Percentiles rank a stretch among this genome's conserved stretches.
These are phyloP conservation scores for Verticillium dahliae DNA, from an alignment of 2,329 filamentous ascomycete species.

Conservation along the genomic window DNA sequence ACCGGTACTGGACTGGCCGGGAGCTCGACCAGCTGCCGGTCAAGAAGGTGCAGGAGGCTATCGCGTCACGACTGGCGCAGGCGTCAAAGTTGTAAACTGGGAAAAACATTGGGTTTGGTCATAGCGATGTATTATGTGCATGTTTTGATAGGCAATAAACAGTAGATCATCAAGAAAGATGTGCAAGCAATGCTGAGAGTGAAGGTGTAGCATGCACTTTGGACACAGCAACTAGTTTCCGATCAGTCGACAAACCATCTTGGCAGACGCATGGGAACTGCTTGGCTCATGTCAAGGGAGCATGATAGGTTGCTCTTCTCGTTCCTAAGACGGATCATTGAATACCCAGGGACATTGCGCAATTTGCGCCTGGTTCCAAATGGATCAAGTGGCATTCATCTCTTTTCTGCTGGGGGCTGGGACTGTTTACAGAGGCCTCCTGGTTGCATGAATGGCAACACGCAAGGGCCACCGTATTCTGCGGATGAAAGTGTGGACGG, in stretches of 20 bases:
- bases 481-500: no score
- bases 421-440: background rate
- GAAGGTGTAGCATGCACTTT: no score
- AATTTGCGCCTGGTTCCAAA: background rate
- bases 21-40: constrained; percentile 53
- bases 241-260: no score
- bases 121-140: background rate
- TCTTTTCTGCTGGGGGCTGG: background rate
- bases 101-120: background rate
- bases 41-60: constrained; percentile 47
- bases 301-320: background rate
- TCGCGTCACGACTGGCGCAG: constrained; percentile 31
- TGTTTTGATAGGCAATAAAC: background rate
- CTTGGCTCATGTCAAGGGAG: background rate
- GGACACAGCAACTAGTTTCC: no score
- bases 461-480: no score
- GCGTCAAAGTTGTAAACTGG: background rate
- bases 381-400: background rate
- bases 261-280: background rate
- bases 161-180: background rate
- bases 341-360: background rate
- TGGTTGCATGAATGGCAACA: background rate
- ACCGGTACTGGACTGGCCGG: constrained; percentile 58
- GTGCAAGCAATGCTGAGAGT: no score
- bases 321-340: background rate